Percentiles rank a stretch among this genome's conserved stretches.
phyloP scores from a whole-genome alignment of 768 basidiomycete species.

The Suillus clintonianus region DNA sequence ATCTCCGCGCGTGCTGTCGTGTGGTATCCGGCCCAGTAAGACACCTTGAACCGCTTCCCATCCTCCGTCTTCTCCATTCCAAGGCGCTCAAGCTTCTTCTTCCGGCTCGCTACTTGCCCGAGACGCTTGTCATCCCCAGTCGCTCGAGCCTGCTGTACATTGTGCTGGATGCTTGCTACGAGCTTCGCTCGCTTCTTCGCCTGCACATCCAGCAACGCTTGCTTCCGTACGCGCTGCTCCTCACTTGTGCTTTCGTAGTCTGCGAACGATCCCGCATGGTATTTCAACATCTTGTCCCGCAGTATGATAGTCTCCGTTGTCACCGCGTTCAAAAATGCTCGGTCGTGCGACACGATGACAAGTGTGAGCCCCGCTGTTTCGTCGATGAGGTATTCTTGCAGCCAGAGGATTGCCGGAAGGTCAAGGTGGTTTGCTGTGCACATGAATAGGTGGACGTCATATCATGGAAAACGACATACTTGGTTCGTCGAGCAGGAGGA shows the following conservation, averaged over 20 bases:
- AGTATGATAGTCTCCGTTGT: conserved; percentile 65
- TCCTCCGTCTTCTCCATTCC: conserved; percentile 19
- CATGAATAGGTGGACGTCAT: background rate
- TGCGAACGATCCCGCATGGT: conserved; percentile 59
- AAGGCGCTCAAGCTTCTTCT: conserved; percentile 52
- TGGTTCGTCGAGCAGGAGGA: conserved; percentile 62
- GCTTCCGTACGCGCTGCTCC: conserved; percentile 46
- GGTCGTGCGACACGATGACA: conserved; percentile 69
- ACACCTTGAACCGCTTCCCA: conserved; percentile 57
- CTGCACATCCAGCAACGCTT: conserved; percentile 43
- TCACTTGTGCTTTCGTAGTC: conserved; percentile 49
- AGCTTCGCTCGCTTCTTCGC: conserved; percentile 53
- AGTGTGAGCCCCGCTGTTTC: conserved; percentile 42
- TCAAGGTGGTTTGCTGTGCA: conserved; percentile 44
- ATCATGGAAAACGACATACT: conserved; percentile 26
- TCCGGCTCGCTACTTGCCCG: conserved; percentile 53
- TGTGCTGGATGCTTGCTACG: conserved; percentile 55
- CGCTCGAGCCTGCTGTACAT: conserved; percentile 49
- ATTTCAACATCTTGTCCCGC: conserved; percentile 49
- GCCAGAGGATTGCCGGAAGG: conserved; percentile 52
- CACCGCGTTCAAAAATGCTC: conserved; percentile 58
- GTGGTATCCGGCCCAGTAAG: conserved; percentile 50
- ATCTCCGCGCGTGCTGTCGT: conserved; percentile 33
- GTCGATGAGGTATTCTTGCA: conserved; percentile 50
- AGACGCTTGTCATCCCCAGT: conserved; percentile 64